phyloP scores from a whole-genome alignment of 1,139 yeast species.

The Suhomyces taliae region DNA sequence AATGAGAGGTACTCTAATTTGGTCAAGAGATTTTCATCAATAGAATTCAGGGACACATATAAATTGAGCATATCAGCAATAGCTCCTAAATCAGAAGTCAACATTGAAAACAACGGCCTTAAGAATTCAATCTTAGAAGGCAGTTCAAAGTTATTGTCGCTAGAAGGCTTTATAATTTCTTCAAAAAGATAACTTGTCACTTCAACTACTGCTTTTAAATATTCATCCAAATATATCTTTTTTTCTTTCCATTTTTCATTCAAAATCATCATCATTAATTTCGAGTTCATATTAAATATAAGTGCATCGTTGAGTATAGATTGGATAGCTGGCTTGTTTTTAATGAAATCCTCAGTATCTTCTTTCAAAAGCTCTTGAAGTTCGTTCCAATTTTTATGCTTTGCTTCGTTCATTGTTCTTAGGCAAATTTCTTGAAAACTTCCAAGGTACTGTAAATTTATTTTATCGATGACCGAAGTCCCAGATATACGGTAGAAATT shows the following conservation, averaged over 20 bases:
- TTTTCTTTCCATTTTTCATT: slow-evolving; percentile 41
- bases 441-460: slow-evolving; percentile 6
- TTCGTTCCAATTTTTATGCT: slow-evolving; percentile 6
- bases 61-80: slow-evolving; percentile 8
- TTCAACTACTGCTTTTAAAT: slow-evolving; percentile 40
- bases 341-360: not conserved
- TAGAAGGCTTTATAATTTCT: slow-evolving; percentile 26
- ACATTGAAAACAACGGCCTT: slow-evolving; percentile 5
- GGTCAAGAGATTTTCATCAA: slow-evolving; percentile 50
- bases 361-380: not conserved
- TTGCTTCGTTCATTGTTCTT: slow-evolving; percentile 4
- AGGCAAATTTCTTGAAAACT: slow-evolving; percentile 13
- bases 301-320: slow-evolving; percentile 8
- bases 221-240: slow-evolving; percentile 45
- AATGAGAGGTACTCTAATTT: slow-evolving; percentile 51
- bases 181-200: slow-evolving; percentile 39
- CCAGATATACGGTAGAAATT: slow-evolving; percentile 5
- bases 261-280: slow-evolving; percentile 43
- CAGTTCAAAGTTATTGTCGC: not conserved
- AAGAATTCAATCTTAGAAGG: not conserved
- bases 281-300: slow-evolving; percentile 36
- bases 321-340: not conserved
- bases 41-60: slow-evolving; percentile 19
- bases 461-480: slow-evolving; percentile 3
- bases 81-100: slow-evolving; percentile 5